Evolutionary conservation across 768 basidiomycete species (phyloP).

Genomic region (Psilocybe tampanensis): DNA sequence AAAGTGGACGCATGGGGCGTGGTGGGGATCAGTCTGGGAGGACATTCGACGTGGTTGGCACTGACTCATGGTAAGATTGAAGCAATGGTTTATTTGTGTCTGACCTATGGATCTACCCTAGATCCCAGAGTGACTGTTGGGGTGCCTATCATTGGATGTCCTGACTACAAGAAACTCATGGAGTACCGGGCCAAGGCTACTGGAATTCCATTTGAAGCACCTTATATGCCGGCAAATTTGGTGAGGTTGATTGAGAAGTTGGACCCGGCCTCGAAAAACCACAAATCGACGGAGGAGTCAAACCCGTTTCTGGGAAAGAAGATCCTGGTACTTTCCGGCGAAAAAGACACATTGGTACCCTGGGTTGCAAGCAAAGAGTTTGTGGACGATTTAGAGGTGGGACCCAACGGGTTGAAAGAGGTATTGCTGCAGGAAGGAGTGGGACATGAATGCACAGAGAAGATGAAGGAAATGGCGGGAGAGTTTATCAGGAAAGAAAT

Average conservation of each 20-base stretch:
- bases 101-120: constrained; percentile 19
- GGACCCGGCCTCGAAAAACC: constrained; percentile 50
- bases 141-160: constrained; percentile 68
- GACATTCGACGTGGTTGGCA: constrained; percentile 80
- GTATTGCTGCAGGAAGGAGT: constrained; percentile 54
- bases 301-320: constrained; percentile 75
- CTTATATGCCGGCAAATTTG: constrained; percentile 59
- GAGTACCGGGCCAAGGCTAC: constrained; percentile 50
- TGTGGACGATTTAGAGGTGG: constrained; percentile 57
- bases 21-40: constrained; percentile 80
- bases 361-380: constrained; percentile 59
- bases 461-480: constrained; percentile 57
- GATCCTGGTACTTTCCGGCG: constrained; percentile 73
- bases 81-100: not conserved
- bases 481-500: constrained; percentile 32
- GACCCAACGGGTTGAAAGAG: constrained; percentile 54
- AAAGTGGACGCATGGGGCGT: constrained; percentile 69
- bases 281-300: constrained; percentile 18
- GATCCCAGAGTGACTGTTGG: constrained; percentile 49
- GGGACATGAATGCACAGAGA: constrained; percentile 63
- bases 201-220: constrained; percentile 46
- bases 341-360: constrained; percentile 66
- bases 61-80: constrained; percentile 44
- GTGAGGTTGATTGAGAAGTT: constrained; percentile 44
- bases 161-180: constrained; percentile 64